Evolutionary conservation across 345 rosid species (phyloP), one percentile per base, ranked within the genome.

Genomic region (Rhodomyrtus tomentosa): DNA sequence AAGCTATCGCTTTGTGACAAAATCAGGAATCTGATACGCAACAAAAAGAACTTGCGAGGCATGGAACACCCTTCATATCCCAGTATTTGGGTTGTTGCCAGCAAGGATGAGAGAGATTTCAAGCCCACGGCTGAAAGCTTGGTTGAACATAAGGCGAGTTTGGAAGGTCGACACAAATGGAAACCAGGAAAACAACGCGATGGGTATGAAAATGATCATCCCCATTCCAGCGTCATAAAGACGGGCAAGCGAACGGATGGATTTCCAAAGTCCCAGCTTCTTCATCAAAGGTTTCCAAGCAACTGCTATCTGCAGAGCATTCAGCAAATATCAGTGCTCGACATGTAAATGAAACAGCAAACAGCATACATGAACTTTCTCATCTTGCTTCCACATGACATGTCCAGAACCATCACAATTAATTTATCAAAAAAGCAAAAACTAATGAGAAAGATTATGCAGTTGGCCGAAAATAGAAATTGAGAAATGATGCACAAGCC

Each of bases 131-230:
- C 99, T 95, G 90, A 95, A 96, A 4, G 99, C 99, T 84, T 96
- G 98, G 88, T 96, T 96, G 91, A 92, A 96, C 99, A 96, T 96
- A 83, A 97, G 94, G 73, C 99, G 92, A 5, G 99, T 97, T 85
- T 97, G 99, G 92, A 97, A 97, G 29, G 99, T 97, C 10, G 99
- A 95, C 45, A 97, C 91, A 14, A 97, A 97, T 1, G 99, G 99
- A 91, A 97, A 97, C 98, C 98, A 97, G 4, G 99, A 95, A 54
- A 92, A 92, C 16, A 97, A 88, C 2, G 99, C 98, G 2, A 97
- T 86, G 1, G 98, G 98, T 22, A 97, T 86, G 86, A 97, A 97
- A 88, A 97, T 93, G 3, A 97, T 55, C 98, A 95, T 97, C 80
- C 99, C 99, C 99, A 97, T 95, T 55, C 95, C 94, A 3, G 99